Base-by-base conservation (phyloP, 1,284 basidiomycete genomes). In the Sutorius eximius region DNA sequence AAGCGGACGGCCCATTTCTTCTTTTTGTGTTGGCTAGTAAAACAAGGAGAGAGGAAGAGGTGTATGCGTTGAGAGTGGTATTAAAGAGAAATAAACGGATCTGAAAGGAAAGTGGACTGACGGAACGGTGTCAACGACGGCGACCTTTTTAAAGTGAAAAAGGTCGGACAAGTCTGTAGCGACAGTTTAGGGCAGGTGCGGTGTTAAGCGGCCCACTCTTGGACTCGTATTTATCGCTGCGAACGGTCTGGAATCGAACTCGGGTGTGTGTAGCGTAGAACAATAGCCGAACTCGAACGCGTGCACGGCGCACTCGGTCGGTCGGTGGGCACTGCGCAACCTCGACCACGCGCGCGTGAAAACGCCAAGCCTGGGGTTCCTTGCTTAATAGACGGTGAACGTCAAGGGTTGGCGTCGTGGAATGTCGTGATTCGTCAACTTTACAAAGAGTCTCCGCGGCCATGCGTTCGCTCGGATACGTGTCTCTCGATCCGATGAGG, bases 1-100 rank as follows among this genome's bases (percentile, higher is more conserved):
- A 58, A 88, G 78, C 60, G 85, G 80, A 61, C 86, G 84, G 60
- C 87, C 86, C 87, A 89, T 89, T 18, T 37, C 1, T 1, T 37
- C 18, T 18, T 5, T 5, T 44, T 34, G 41, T 85, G 9, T 51
- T 51, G 52, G 49, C 69, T 71, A 70, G 62, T 69, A 67, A 69
- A 57, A 69, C 70, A 69, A 47, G 52, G 20, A 40, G 46, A 42
- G 42, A 29, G 36, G 38, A 38, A 52, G 16, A 10, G 3, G 1
- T 22, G 33, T 22, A 16, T 4, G 52, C 41, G 42, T 44, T 27
- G n/a, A 12, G 42, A 32, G 22, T 47, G 57, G 57, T 59, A 59
- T 61, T 24, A n/a, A 43, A 43, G 16, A 24, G 22, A 20, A 30
- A 10, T 22, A 36, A 22, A 13, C 3, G 27, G 50, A 30, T 29